Percentiles rank a stretch among this genome's conserved stretches.
These are phyloP conservation scores for Rhodotorula kratochvilovae DNA, from an alignment of 768 basidiomycete species.

Conservation along the genomic window DNA sequence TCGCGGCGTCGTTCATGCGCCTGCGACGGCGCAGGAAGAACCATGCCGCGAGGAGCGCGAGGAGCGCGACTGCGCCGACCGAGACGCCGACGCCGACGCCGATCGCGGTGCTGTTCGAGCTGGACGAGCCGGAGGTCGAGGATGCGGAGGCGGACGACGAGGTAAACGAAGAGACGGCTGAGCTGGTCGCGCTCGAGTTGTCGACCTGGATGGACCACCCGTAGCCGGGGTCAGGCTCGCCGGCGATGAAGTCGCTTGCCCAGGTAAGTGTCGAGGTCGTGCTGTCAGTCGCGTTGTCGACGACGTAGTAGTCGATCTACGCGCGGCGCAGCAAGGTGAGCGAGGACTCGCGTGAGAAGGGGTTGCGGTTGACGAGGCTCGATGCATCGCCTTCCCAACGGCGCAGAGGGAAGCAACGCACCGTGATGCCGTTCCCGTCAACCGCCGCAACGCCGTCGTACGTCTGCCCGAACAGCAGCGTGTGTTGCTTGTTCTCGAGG, in stretches of 20 bases:
- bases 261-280: neutral
- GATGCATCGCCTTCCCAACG: no score
- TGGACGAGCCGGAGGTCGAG: neutral
- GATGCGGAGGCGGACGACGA: no score
- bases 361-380: no score
- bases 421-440: slow-evolving; percentile 5
- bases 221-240: neutral
- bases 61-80: neutral
- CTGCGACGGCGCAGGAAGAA: neutral
- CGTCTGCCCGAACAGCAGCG: slow-evolving; percentile 12
- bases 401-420: neutral
- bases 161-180: neutral
- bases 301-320: slow-evolving; percentile 15
- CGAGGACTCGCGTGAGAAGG: no score
- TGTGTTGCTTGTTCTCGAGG: neutral
- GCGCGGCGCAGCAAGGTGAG: no score
- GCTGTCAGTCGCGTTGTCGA: slow-evolving; percentile 1
- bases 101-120: neutral
- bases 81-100: slow-evolving; percentile 22
- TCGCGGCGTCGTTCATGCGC: neutral
- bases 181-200: neutral
- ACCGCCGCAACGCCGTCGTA: neutral
- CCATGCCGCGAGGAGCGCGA: neutral
- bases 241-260: neutral
- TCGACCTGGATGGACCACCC: neutral